phyloP scores from a whole-genome alignment of 1,139 yeast species.

The Spathaspora sp. region DNA sequence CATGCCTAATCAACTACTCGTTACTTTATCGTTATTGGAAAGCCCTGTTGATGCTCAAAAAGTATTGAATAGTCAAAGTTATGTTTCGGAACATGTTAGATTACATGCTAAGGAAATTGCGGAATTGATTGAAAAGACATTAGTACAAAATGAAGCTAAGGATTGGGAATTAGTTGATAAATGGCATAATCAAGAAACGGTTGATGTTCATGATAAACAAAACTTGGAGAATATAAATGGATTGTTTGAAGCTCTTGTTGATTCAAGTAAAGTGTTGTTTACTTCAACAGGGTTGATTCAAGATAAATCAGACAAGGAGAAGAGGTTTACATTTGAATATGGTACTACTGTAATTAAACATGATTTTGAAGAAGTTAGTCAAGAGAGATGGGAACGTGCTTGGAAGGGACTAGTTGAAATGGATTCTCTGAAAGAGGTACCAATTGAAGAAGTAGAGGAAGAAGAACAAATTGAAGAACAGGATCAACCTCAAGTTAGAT shows the following conservation, averaged over 20 bases:
- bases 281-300: slow-evolving; percentile 1
- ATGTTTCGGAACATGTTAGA: slow-evolving; percentile 57
- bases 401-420: slow-evolving; percentile 20
- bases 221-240: not conserved
- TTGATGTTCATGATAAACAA: slow-evolving; percentile 5
- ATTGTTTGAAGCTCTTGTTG: slow-evolving; percentile 1
- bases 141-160: slow-evolving; percentile 26
- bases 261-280: slow-evolving; percentile 2
- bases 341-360: slow-evolving; percentile 20
- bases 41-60: slow-evolving; percentile 59
- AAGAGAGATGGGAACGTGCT: slow-evolving; percentile 18
- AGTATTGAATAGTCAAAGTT: slow-evolving; percentile 53
- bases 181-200: slow-evolving; percentile 12
- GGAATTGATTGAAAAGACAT: slow-evolving; percentile 43
- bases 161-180: slow-evolving; percentile 34
- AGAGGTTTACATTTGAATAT: slow-evolving; percentile 20
- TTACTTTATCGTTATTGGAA: slow-evolving; percentile 53
- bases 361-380: slow-evolving; percentile 16
- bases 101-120: slow-evolving; percentile 58
- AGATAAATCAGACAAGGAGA: slow-evolving; percentile 9
- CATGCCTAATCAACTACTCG: slow-evolving; percentile 79
- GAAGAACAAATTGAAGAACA: slow-evolving; percentile 13
- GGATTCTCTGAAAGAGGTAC: slow-evolving; percentile 9
- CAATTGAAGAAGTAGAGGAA: slow-evolving; percentile 16
- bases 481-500: slow-evolving; percentile 2